Conservation (phyloP, 2,329 filamentous ascomycete species). For the Colletotrichum eleusines region DNA sequence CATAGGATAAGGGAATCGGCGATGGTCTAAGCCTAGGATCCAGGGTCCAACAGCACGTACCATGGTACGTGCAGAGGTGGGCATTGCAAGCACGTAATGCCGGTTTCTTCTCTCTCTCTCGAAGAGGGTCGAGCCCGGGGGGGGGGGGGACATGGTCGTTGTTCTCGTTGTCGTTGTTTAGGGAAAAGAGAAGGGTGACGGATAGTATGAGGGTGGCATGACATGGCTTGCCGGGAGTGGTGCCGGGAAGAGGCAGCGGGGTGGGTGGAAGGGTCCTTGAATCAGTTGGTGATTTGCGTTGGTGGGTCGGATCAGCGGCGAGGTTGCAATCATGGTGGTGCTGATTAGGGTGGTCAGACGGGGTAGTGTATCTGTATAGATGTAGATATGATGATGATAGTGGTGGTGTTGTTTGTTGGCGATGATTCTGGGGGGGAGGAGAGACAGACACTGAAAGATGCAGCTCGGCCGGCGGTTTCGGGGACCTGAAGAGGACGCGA, state of each 20-base stretch:
- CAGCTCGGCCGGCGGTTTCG: too few relatives aligned
- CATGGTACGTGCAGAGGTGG: not conserved
- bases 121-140: not conserved
- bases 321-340: constrained; percentile 9
- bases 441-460: too few relatives aligned
- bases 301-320: constrained; percentile 32
- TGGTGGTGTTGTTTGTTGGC: not conserved
- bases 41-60: not conserved
- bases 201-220: not conserved
- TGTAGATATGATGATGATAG: too few relatives aligned
- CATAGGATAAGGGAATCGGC: not conserved
- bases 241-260: constrained; percentile 18
- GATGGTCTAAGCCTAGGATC: not conserved
- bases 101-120: not conserved
- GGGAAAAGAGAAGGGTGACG: constrained; percentile 1
- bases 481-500: too few relatives aligned
- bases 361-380: not conserved
- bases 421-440: too few relatives aligned
- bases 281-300: constrained; percentile 33
- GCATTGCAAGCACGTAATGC: constrained; percentile 9
- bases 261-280: constrained; percentile 10
- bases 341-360: constrained; percentile 2
- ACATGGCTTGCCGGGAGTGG: constrained; percentile 23
- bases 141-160: not conserved
- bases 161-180: not conserved